Percentiles rank a stretch among this genome's conserved stretches.
Evolutionary conservation across 2,329 filamentous ascomycete genomes (phyloP).

Genomic region (Phialemoniopsis sp.): DNA sequence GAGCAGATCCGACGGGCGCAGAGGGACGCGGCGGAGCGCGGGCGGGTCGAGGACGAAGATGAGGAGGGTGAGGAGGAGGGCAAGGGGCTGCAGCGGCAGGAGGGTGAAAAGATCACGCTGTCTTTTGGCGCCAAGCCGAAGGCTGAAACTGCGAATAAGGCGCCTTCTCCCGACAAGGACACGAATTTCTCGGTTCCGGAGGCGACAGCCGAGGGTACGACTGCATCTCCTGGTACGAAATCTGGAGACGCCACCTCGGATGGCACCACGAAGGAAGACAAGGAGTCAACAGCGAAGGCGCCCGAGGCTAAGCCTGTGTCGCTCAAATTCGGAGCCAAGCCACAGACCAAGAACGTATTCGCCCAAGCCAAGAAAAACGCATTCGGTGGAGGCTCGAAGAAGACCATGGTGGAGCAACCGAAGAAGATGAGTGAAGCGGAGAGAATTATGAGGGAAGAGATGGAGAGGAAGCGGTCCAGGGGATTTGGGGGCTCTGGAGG

Average conservation of each 20-base stretch:
- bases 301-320: constrained; percentile 42
- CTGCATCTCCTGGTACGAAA: background rate
- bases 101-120: constrained; percentile 72
- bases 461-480: constrained; percentile 64
- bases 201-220: background rate
- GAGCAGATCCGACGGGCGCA: constrained; percentile 80
- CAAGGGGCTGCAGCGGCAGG: constrained; percentile 51
- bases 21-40: constrained; percentile 46
- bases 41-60: constrained; percentile 32
- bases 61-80: constrained; percentile 33
- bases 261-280: constrained; percentile 2
- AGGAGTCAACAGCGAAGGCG: constrained; percentile 9
- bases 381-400: constrained; percentile 56
- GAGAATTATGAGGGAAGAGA: constrained; percentile 82
- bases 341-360: constrained; percentile 76
- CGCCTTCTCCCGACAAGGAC: constrained; percentile 7
- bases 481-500: constrained; percentile 40
- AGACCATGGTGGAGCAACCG: constrained; percentile 55
- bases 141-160: constrained; percentile 10
- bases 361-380: constrained; percentile 65
- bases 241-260: background rate
- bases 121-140: constrained; percentile 53
- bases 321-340: constrained; percentile 61
- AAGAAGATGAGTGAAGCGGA: constrained; percentile 88
- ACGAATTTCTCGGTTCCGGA: background rate